Base-by-base conservation (phyloP, 2,329 filamentous ascomycete genomes). In the Knufia petricola region DNA sequence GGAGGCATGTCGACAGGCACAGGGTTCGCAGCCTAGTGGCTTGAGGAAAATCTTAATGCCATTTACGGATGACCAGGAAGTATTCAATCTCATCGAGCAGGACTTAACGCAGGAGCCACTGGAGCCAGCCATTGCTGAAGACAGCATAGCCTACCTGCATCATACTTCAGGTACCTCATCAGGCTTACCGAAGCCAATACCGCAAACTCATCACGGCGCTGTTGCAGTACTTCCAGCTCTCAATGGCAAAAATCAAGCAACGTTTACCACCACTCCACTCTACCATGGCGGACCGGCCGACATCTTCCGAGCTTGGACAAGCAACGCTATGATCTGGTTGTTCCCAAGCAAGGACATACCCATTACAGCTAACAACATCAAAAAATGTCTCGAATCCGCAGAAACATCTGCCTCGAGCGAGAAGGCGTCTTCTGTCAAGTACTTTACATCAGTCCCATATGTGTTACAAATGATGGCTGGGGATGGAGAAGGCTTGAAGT, bases 201-300 rank as follows among this genome's bases (percentile, higher is more conserved):
- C 72, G 0, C 78, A 83, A 50, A 71, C 67, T 1, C 77, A 82
- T 57, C 68, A 68, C 39, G 75, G 69, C 9, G 76, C 73, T 2
- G 70, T 79, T 2, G 74, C 73, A 1, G 75, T 76, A 0, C 65
- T 82, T 0, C 77, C 78, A 6, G 61, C 61, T 2, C 69, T 81
- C 0, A 54, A 61, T 3, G 60, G 62, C 0, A 36, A 57, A 0
- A 45, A 63, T 2, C 58, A 64, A 2, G 73, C 77, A 0, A 81
- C 77, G 0, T 83, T 83, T 55, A 79, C 79, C 0, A 81, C 79
- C 0, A 84, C 80, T 2, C 80, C 81, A 0, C 66, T 84, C 0
- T 84, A 82, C 53, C 79, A 83, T 55, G 81, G 80, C 1, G 81
- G 80, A 0, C 69, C 82, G 7, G 77, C 79, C 1, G 81, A 84